Conservation (phyloP, 2,329 filamentous ascomycete species). For the Pyricularia sp. region DNA sequence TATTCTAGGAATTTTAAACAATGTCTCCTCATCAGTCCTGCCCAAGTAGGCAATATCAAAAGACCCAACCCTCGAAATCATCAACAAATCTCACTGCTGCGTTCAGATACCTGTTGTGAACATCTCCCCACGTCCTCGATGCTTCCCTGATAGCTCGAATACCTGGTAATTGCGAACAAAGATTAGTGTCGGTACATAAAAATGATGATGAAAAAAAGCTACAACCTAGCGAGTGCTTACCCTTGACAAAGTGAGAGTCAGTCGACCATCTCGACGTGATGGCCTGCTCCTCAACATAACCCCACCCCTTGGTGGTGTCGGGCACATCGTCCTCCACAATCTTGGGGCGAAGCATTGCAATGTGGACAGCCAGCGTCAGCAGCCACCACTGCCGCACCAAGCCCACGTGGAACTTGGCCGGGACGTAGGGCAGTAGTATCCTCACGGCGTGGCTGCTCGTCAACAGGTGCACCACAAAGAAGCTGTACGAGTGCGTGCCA, state of each 20-base stretch:
- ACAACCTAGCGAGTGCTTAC: conserved; percentile 28
- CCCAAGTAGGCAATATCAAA: conserved; percentile 3
- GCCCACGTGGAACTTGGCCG: conserved; percentile 59
- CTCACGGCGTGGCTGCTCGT: conserved; percentile 82
- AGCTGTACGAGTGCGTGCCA: conserved; percentile 62
- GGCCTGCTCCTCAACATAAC: conserved; percentile 63
- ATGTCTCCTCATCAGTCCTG: neutral
- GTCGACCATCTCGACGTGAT: conserved; percentile 56
- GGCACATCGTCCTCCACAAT: conserved; percentile 59
- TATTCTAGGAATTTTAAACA: neutral
- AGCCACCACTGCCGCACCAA: conserved; percentile 88
- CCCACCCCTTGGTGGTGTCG: conserved; percentile 62
- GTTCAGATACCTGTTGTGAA: conserved; percentile 54
- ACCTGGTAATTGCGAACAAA: conserved; percentile 26
- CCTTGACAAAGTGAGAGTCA: conserved; percentile 82
- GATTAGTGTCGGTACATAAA: neutral
- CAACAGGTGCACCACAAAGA: conserved; percentile 73
- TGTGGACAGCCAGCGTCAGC: conserved; percentile 67
- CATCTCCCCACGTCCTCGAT: conserved; percentile 65
- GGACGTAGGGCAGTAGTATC: conserved; percentile 72
- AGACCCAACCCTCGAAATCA: conserved; percentile 59
- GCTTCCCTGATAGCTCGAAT: conserved; percentile 68
- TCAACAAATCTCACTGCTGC: conserved; percentile 65
- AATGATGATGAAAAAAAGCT: neutral
- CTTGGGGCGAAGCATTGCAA: conserved; percentile 62